Evolutionary conservation across 2,329 filamentous ascomycete species (phyloP).

Genomic region (Monascus ruber): DNA sequence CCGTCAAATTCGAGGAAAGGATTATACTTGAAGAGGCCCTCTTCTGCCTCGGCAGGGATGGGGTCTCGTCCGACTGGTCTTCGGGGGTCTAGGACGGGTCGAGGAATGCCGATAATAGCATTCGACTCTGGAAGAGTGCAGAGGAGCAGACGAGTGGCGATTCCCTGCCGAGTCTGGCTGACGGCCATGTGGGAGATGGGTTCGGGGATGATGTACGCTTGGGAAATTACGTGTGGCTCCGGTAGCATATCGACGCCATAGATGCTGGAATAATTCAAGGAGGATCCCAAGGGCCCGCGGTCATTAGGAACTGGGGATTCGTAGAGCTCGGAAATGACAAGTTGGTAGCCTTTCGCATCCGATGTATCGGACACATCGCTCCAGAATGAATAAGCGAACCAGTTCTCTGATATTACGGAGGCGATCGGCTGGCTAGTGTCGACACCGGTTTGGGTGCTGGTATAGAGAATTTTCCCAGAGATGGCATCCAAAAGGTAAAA

Average conservation of each 20-base stretch:
- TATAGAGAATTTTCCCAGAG: constrained; percentile 68
- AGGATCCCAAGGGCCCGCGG: constrained; percentile 62
- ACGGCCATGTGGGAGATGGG: constrained; percentile 71
- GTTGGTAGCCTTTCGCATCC: constrained; percentile 67
- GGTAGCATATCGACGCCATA: constrained; percentile 49
- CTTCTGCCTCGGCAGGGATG: constrained; percentile 65
- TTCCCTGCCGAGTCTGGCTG: constrained; percentile 83
- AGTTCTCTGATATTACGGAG: constrained; percentile 82
- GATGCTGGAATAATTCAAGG: constrained; percentile 66
- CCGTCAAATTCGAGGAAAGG: constrained; percentile 76
- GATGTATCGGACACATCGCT: constrained; percentile 37
- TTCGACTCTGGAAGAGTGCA: constrained; percentile 63
- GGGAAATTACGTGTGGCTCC: constrained; percentile 64
- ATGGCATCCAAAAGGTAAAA: constrained; percentile 77
- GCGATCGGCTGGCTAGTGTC: constrained; percentile 63
- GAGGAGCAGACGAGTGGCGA: constrained; percentile 71
- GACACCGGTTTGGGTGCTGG: constrained; percentile 58
- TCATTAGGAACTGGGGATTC: constrained; percentile 77
- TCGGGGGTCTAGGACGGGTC: constrained; percentile 68
- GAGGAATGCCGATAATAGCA: constrained; percentile 68
- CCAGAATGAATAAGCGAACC: constrained; percentile 79
- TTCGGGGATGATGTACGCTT: constrained; percentile 69
- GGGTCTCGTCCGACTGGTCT: constrained; percentile 78
- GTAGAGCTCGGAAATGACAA: constrained; percentile 79
- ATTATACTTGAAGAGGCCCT: constrained; percentile 66